phyloP scores from a whole-genome alignment of 768 basidiomycete species.

The Phaffia australis region DNA sequence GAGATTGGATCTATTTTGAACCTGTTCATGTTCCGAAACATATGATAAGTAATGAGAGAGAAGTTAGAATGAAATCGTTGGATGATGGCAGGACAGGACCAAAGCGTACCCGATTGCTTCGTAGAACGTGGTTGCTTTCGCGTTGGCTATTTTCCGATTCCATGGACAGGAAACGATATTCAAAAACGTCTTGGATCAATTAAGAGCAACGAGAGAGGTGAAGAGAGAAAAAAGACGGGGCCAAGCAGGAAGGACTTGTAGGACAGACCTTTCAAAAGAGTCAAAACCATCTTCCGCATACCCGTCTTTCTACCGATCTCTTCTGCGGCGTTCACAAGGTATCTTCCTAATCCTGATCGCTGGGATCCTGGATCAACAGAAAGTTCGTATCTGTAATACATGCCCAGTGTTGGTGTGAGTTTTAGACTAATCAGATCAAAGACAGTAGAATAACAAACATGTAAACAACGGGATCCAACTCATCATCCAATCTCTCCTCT shows the following conservation, averaged over 20 bases:
- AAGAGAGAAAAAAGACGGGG: not conserved
- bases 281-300: not conserved
- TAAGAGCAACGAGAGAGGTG: not conserved
- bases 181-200: not conserved
- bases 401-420: too few species aligned
- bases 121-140: conserved; percentile 1
- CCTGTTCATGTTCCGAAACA: too few species aligned
- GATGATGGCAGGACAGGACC: not conserved
- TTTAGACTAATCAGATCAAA: too few species aligned
- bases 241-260: too few species aligned
- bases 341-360: not conserved
- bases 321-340: not conserved
- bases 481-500: too few species aligned
- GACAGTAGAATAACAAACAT: too few species aligned
- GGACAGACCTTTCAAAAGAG: conserved; percentile 1
- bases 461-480: too few species aligned
- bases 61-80: not conserved
- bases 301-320: conserved; percentile 1
- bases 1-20: not conserved
- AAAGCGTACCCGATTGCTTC: conserved; percentile 6
- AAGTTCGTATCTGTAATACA: not conserved
- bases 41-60: not conserved
- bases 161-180: not conserved
- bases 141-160: not conserved
- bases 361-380: not conserved